These are phyloP conservation scores for Curvularia spicifera DNA, from an alignment of 2,329 filamentous ascomycete species.

Conservation along the genomic window DNA sequence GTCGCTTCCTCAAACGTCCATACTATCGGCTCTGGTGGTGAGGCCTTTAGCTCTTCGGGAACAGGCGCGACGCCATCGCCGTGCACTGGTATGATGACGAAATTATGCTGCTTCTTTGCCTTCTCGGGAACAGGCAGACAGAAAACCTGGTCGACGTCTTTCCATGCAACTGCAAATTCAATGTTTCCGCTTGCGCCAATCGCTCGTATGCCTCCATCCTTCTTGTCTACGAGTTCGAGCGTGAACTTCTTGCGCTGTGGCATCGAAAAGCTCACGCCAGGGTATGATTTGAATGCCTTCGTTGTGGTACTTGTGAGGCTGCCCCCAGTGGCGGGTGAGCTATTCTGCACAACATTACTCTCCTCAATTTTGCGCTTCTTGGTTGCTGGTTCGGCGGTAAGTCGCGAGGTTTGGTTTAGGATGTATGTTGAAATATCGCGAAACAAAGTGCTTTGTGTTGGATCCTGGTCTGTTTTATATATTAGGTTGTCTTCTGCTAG, in stretches of 20 bases:
- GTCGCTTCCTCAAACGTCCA: constrained; percentile 65
- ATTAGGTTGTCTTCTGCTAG: neutral
- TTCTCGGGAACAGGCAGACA: constrained; percentile 70
- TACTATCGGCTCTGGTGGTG: constrained; percentile 62
- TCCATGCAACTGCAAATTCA: constrained; percentile 60
- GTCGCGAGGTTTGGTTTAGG: constrained; percentile 33
- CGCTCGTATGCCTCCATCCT: constrained; percentile 55
- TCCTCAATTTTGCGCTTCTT: constrained; percentile 52
- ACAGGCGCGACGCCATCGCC: constrained; percentile 57
- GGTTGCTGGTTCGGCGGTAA: constrained; percentile 35
- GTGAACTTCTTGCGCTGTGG: constrained; percentile 69
- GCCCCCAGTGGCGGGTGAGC: constrained; percentile 19
- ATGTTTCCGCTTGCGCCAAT: constrained; percentile 59
- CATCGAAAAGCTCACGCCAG: constrained; percentile 65
- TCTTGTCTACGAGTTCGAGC: constrained; percentile 60
- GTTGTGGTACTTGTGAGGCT: constrained; percentile 31
- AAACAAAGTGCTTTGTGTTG: constrained; percentile 43
- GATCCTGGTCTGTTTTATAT: constrained; percentile 38
- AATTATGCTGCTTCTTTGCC: constrained; percentile 67
- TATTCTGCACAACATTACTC: constrained; percentile 30
- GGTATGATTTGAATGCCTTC: constrained; percentile 41
- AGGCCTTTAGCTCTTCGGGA: constrained; percentile 48
- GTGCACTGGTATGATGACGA: constrained; percentile 63
- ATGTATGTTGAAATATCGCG: constrained; percentile 49
- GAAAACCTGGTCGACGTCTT: constrained; percentile 63